Evolutionary conservation across 2,329 filamentous ascomycete genomes (phyloP), one percentile per base, ranked within the genome.

Genomic region (Colletotrichum horii): DNA sequence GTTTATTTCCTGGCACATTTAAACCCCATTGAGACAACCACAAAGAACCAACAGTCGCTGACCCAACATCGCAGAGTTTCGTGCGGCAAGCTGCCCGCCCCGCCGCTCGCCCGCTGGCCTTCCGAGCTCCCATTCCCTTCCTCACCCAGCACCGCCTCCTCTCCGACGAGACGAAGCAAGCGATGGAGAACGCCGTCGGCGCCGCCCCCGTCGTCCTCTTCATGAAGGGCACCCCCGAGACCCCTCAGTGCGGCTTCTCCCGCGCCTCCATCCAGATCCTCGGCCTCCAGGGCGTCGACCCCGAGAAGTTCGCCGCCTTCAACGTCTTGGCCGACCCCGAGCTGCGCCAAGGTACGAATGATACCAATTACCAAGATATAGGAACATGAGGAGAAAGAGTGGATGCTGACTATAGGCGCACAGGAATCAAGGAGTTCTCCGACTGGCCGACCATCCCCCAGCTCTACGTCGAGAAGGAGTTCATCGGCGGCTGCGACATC

Each of bases 381-480:
- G 7, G 3, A 43, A 56, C 36, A 28, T 6, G 11, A 22, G 19
- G 60, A 48, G 11, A 6, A 52, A 6, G 15, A 66, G 2, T 16
- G 4, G 15, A 64, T 71, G 71, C 69, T 78, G 24, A 77, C 75
- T 19, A 34, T 19, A 4, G 22, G 16, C 55, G 26, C 22, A 58
- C 79, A 96, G 96, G 97, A 68, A 98, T 99, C 88, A 99, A 99
- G 88, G 96, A 99, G 87, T 99, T 97, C 89, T 98, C 96, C 3
- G 97, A 98, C 83, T 99, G 97, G 97, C 97, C 97, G 16, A 99
- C 97, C 24, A 98, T 99, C 83, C 97, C 97, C 8, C 97, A 99
- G 85, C 90, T 99, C 22, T 99, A 98, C 86, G 90, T 99, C 67
- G 92, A 97, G 78, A 96, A 96, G 87, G 96, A 99, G 84, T 99